phyloP scores from a whole-genome alignment of 176 grass and related monocot genomes.

The Carex cristatella region DNA sequence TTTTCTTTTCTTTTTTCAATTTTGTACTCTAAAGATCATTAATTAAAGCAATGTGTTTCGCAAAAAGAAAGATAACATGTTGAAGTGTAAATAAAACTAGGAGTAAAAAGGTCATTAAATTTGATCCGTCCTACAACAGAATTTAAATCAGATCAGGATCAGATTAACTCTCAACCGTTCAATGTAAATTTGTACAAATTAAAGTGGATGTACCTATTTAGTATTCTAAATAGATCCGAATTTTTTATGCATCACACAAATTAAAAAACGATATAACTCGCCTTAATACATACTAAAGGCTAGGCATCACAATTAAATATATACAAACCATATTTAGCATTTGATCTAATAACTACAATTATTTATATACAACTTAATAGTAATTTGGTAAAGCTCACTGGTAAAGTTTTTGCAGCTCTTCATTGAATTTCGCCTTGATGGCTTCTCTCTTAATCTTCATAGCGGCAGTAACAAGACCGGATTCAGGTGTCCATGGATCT shows the following conservation, averaged over 20 bases:
- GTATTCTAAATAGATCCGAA: too few relatives aligned
- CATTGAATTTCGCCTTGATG: slow-evolving; percentile 62
- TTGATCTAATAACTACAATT: neutral
- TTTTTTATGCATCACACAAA: too few relatives aligned
- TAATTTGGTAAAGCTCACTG: slow-evolving; percentile 26
- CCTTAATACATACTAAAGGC: neutral
- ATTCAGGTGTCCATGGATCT: slow-evolving; percentile 75
- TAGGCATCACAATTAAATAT: neutral
- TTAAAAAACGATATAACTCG: neutral
- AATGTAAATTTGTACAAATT: too few relatives aligned
- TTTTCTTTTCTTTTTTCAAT: neutral
- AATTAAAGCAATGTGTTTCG: too few relatives aligned
- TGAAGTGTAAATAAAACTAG: too few relatives aligned
- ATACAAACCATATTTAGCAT: neutral
- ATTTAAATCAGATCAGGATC: too few relatives aligned
- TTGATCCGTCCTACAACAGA: too few relatives aligned
- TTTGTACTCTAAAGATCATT: neutral
- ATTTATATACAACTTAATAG: neutral
- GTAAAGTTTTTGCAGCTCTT: slow-evolving; percentile 43
- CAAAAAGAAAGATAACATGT: too few relatives aligned
- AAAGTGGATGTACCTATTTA: too few relatives aligned
- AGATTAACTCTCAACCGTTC: too few relatives aligned
- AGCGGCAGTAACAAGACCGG: slow-evolving; percentile 66
- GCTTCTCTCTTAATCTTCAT: slow-evolving; percentile 75
- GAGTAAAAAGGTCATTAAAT: too few relatives aligned